A percentile compares a stretch with the other conserved stretches of the same genome.
Evolutionary conservation across 495 filamentous ascomycete species (phyloP).

Genomic region (Parmelia sp.): DNA sequence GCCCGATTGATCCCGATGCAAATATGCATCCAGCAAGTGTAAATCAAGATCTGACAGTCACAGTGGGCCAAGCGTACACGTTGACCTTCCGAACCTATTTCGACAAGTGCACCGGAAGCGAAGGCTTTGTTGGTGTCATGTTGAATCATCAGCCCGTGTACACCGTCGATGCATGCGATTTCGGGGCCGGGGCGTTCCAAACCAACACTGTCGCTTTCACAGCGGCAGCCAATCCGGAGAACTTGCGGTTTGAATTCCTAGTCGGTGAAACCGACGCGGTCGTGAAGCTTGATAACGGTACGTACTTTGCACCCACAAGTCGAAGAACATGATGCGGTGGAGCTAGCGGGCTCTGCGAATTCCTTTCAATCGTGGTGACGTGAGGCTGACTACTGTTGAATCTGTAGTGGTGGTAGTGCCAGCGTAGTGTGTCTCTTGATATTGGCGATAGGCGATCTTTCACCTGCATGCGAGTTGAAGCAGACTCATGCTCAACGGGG

Average conservation of each 20-base stretch:
- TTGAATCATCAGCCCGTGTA: neutral
- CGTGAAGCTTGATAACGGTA: neutral
- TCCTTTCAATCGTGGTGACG: too few relatives aligned
- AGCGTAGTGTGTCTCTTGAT: too few relatives aligned
- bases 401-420: too few relatives aligned
- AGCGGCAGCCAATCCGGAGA: neutral
- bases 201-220: neutral
- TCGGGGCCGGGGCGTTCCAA: neutral
- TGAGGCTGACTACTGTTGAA: too few relatives aligned
- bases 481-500: too few relatives aligned
- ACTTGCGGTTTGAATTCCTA: neutral
- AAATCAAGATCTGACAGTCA: neutral
- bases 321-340: too few relatives aligned
- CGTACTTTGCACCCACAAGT: too few relatives aligned
- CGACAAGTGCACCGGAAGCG: neutral
- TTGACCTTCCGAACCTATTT: neutral
- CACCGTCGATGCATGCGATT: slow-evolving; percentile 1
- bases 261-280: neutral
- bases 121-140: neutral
- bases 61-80: neutral
- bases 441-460: too few relatives aligned
- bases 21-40: neutral
- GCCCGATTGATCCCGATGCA: neutral
- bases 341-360: too few relatives aligned
- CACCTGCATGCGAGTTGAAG: too few relatives aligned